Conservation (phyloP, 768 basidiomycete genomes). For the Amanita exitialis region DNA sequence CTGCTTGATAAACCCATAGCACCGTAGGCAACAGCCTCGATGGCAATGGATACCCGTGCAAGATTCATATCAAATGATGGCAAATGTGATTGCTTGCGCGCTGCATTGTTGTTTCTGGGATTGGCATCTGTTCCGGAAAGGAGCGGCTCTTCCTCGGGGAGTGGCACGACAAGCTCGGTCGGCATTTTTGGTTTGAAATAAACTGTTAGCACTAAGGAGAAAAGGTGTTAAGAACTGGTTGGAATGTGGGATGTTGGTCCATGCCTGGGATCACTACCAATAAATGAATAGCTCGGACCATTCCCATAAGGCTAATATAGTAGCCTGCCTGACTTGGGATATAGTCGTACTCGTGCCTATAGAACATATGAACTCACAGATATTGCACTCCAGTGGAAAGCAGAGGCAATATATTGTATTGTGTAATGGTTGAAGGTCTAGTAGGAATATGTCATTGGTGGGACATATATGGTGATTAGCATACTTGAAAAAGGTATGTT, state of each 20-base stretch:
- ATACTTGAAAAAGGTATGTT: constrained; percentile 36
- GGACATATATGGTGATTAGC: constrained; percentile 2
- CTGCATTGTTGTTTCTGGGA: constrained; percentile 10
- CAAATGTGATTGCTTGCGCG: constrained; percentile 26
- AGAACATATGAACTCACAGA: constrained; percentile 27
- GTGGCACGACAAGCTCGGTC: constrained; percentile 11
- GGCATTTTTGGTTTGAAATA: constrained; percentile 35
- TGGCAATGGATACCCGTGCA: constrained; percentile 46
- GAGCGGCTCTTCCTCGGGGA: constrained; percentile 21
- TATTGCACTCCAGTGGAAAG: constrained; percentile 62
- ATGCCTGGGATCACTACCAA: constrained; percentile 51
- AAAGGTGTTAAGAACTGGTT: not conserved
- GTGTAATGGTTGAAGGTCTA: constrained; percentile 48
- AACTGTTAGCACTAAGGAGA: constrained; percentile 39
- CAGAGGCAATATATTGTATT: constrained; percentile 53
- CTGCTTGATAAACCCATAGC: constrained; percentile 38
- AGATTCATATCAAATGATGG: constrained; percentile 60
- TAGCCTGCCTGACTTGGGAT: constrained; percentile 50
- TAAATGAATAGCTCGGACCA: constrained; percentile 43
- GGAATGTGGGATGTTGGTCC: constrained; percentile 11
- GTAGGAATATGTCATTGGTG: not conserved
- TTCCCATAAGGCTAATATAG: constrained; percentile 48
- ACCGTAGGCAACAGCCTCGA: constrained; percentile 45
- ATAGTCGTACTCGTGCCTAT: not conserved
- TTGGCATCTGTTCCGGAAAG: constrained; percentile 11